Conservation (phyloP, 305 asterid species). For the Solanum hybrid region DNA sequence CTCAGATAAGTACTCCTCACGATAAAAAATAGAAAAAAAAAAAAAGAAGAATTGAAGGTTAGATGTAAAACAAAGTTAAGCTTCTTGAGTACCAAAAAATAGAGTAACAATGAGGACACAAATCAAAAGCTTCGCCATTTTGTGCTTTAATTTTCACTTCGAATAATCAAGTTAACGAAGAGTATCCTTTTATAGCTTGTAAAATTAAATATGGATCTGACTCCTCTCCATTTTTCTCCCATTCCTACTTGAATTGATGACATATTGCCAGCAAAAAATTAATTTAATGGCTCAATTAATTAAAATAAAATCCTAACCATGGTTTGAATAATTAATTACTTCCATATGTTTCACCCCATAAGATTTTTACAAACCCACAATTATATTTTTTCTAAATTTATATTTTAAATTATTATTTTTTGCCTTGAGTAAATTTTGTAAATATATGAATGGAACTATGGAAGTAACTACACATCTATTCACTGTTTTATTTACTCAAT, state of each 20-base stretch:
- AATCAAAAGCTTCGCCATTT: neutral
- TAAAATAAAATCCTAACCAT: neutral
- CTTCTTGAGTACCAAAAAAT: neutral
- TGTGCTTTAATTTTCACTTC: neutral
- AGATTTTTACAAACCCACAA: neutral
- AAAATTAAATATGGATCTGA: neutral
- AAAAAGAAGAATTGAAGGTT: neutral
- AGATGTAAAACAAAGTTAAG: neutral
- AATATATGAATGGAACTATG: too few species aligned
- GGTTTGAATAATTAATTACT: neutral
- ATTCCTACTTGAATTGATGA: neutral
- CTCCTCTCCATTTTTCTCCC: neutral
- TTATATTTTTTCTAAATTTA: neutral
- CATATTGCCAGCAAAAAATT: too few species aligned
- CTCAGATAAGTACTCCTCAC: too few species aligned
- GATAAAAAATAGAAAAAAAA: too few species aligned
- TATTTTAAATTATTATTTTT: too few species aligned
- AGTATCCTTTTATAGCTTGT: neutral
- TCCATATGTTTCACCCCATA: neutral
- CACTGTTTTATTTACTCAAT: neutral
- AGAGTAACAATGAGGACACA: neutral
- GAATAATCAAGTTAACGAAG: neutral
- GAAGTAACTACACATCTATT: neutral
- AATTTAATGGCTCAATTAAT: neutral
- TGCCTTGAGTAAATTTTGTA: too few species aligned